Conservation (phyloP, 2,329 filamentous ascomycete species). For the Fusarium heterosporum region DNA sequence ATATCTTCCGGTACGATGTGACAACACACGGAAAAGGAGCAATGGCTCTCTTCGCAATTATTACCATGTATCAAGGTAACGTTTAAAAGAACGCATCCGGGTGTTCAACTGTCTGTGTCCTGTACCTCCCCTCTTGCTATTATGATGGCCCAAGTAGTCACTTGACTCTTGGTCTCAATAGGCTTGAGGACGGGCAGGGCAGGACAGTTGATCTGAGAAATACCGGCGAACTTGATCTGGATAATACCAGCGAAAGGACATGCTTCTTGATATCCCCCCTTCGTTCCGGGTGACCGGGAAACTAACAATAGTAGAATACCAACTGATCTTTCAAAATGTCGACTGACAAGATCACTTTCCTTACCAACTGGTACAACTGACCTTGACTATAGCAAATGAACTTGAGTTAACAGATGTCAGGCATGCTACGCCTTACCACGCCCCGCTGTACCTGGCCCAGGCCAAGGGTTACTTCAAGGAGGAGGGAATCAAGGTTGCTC, state of each 20-base stretch:
- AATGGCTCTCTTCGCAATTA: slow-evolving; percentile 46
- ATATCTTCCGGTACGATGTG: slow-evolving; percentile 46
- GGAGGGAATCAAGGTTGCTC: slow-evolving; percentile 80
- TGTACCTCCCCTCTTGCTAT: slow-evolving; percentile 17
- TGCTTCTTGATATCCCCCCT: slow-evolving; percentile 70
- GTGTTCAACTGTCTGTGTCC: slow-evolving; percentile 53
- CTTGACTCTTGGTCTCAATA: neutral
- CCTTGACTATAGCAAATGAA: slow-evolving; percentile 3
- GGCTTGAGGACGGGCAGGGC: slow-evolving; percentile 38
- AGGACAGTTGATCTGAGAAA: slow-evolving; percentile 72
- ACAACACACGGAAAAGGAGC: slow-evolving; percentile 39
- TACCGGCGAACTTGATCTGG: slow-evolving; percentile 88
- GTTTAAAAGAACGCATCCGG: slow-evolving; percentile 60
- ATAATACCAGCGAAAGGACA: slow-evolving; percentile 90
- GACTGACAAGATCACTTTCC: slow-evolving; percentile 86
- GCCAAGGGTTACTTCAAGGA: slow-evolving; percentile 80
- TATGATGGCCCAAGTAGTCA: neutral
- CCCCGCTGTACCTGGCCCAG: slow-evolving; percentile 81
- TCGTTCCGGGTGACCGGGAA: slow-evolving; percentile 48
- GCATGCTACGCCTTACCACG: slow-evolving; percentile 86
- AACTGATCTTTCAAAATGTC: slow-evolving; percentile 71
- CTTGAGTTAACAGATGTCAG: slow-evolving; percentile 57
- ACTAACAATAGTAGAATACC: slow-evolving; percentile 62
- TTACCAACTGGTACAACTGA: slow-evolving; percentile 78
- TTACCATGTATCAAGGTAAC: slow-evolving; percentile 58